Base-by-base conservation (phyloP, 2,329 filamentous ascomycete species). In the Talaromyces sp. region DNA sequence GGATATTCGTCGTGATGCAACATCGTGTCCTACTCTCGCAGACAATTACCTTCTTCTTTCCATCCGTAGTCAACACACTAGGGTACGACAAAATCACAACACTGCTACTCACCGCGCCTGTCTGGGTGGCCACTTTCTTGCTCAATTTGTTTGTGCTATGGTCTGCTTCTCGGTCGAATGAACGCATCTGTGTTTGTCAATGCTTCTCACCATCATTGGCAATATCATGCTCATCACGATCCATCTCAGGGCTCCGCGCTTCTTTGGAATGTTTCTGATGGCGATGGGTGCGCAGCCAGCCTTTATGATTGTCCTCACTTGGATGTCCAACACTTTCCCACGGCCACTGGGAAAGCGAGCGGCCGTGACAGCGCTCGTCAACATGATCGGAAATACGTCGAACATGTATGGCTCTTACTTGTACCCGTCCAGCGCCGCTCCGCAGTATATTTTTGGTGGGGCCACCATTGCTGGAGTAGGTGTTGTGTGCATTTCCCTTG, bases 41-140 rank as follows among this genome's bases (percentile, higher is more conserved):
- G 41, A 72, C 70, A 0, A 77, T 77, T 69, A 73, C 76, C 65
- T 76, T 70, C 67, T 74, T 74, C 67, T 71, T 79, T 61, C 75
- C 75, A 1, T 75, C 75, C 4, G 75, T 78, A 1, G 75, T 80
- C 35, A 65, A 74, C 50, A 76, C 75, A 2, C 73, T 81, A 0
- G 75, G 76, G 0, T 80, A 79, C 69, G 71, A 67, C 55, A 70
- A 62, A 0, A 80, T 76, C 5, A 75, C 80, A 41, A 80, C 79
- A 0, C 72, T 83, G 2, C 74, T 79, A 1, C 74, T 82, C 6
- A 81, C 79, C 3, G 68, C 66, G 56, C 86, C 86, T 9, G 43
- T 51, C 12, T 53, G 51, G 29, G 8, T 59, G 21, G 31, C 51
- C 17, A 41, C 50, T 2, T 35, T 53, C 24, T 21, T 59, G 17